Evolutionary conservation across 164 flowering plant genomes (phyloP), one percentile per base, ranked within the genome.

Genomic region (Houttuynia cordata): DNA sequence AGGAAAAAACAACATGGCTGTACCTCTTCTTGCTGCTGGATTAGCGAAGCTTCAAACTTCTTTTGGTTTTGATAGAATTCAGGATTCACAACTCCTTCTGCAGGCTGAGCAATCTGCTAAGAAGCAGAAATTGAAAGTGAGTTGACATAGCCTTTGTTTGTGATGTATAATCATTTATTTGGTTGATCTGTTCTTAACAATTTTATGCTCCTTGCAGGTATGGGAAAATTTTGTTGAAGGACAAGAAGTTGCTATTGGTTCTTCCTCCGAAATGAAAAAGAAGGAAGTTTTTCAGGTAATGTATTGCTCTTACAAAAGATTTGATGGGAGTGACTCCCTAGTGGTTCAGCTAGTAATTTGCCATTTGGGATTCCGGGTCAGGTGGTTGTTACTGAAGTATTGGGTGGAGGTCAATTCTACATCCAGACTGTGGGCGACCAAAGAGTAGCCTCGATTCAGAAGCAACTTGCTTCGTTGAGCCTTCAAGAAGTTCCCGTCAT

Each of bases 221-320:
- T 94, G 99, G 99, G 96, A 91, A 73, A 83, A 83, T 47, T 91
- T 78, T 72, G 91, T 88, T 68, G 99, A 93, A 75, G 97, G 97
- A 51, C 83, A 82, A 71, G 96, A 94, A 79, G 81, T 72, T 41
- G 20, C 80, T 20, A 87, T 77, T 73, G 90, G 81, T 66, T 39
- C 89, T 51, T 56, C 75, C 51, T 73, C 59, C 51, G 91, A 83
- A 59, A 78, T 18, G 5, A 81, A 79, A 70, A 78, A 85, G 71
- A 87, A 91, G 65, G 97, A 94, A 81, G 85, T 84, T 63, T 71
- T 85, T 8, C 82, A 87, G 99, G 99, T 94, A 60, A 53, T 54
- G 60, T n/a, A 17, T 25, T 37, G 2, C 17, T 45, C 14, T 12
- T 12, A 17, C 1, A 17, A 12, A 7, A 45, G n/a, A n/a, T n/a